Conservation (phyloP, 78 protist genomes). For the Thecamonas trahens region DNA sequence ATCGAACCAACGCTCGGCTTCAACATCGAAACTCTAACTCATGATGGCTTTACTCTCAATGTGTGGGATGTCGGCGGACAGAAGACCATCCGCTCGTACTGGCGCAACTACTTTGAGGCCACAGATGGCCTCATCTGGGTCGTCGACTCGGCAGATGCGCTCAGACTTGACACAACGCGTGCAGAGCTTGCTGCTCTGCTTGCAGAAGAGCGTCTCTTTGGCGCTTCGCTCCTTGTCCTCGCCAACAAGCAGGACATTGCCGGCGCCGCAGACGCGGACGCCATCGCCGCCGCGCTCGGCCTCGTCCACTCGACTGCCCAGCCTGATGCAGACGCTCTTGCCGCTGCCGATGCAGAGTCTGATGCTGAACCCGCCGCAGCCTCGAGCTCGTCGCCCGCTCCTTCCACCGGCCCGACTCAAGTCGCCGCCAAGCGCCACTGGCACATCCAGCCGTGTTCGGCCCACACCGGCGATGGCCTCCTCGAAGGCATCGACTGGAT, state of each 20-base stretch:
- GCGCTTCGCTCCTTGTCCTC: constrained; percentile 92
- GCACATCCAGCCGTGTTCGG: constrained; percentile 75
- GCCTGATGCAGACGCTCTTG: background rate
- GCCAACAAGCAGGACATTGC: constrained; percentile 96
- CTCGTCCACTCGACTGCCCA: background rate
- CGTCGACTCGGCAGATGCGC: constrained; percentile 83
- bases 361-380: constrained; percentile 3
- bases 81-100: constrained; percentile 91
- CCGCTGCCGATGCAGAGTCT: background rate
- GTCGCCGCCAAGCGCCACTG: constrained; percentile 69
- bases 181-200: constrained; percentile 64
- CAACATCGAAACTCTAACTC: constrained; percentile 82
- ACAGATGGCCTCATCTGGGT: constrained; percentile 99
- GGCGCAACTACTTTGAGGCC: constrained; percentile 94
- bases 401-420: too few relatives aligned
- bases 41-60: constrained; percentile 83
- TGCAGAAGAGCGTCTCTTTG: constrained; percentile 83
- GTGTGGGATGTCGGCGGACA: constrained; percentile 99
- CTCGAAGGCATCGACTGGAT: constrained; percentile 92
- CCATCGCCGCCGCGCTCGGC: constrained; percentile 44
- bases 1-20: constrained; percentile 97
- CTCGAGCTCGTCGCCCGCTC: constrained; percentile 55
- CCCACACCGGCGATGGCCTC: constrained; percentile 86
- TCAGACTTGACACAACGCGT: constrained; percentile 80
- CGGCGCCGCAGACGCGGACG: constrained; percentile 66